phyloP scores from a whole-genome alignment of 441 rosid species.

The Bruguiera hainesii region DNA sequence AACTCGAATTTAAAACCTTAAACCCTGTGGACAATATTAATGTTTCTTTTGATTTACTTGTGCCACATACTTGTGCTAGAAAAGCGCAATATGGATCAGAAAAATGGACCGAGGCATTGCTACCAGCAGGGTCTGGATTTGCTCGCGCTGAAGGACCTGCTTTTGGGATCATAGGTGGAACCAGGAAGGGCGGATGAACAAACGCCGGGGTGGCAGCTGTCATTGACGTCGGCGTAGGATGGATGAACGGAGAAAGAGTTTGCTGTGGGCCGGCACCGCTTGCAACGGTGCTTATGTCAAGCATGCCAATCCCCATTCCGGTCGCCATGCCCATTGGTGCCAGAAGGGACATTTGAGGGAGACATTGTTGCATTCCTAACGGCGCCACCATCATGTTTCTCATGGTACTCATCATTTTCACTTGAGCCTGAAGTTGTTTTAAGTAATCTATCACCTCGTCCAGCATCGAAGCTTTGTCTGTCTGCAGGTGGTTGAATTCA shows the following conservation, averaged over 20 bases:
- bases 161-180: constrained; percentile 25
- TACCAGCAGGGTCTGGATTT: constrained; percentile 24
- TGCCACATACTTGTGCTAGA: constrained; percentile 46
- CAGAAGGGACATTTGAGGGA: constrained; percentile 33
- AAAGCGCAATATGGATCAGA: constrained; percentile 47
- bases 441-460: constrained; percentile 71
- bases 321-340: constrained; percentile 27
- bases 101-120: constrained; percentile 25
- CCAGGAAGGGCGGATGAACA: constrained; percentile 31
- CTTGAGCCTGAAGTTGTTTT: constrained; percentile 64
- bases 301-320: constrained; percentile 27
- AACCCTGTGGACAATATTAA: neutral
- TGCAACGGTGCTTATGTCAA: constrained; percentile 28
- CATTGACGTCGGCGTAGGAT: constrained; percentile 15
- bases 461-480: constrained; percentile 72
- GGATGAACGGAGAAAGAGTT: constrained; percentile 36
- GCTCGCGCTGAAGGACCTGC: constrained; percentile 19
- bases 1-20: neutral
- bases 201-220: constrained; percentile 22
- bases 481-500: constrained; percentile 31
- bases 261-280: constrained; percentile 20
- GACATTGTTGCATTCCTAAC: constrained; percentile 33
- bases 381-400: constrained; percentile 39
- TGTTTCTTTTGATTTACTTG: neutral
- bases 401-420: constrained; percentile 42